Evolutionary conservation across 768 basidiomycete species (phyloP).

Genomic region (Boletellus emodensis): DNA sequence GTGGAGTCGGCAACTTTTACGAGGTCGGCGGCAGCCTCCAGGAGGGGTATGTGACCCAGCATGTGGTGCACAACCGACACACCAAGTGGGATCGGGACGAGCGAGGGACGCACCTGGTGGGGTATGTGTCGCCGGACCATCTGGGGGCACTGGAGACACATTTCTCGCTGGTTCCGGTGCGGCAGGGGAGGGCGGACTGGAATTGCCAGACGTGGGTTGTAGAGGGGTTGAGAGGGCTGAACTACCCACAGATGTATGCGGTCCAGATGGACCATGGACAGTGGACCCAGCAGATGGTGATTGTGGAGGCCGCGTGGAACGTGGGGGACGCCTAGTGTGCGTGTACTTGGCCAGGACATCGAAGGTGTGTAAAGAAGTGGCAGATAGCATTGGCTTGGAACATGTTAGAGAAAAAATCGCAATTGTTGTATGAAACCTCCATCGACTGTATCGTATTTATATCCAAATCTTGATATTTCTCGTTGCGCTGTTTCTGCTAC

Average conservation of each 20-base stretch:
- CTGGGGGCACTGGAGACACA: constrained; percentile 4
- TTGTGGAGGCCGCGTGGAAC: constrained; percentile 16
- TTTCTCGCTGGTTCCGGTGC: constrained; percentile 11
- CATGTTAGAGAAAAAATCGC: no score
- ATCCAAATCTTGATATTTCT: no score
- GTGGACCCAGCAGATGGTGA: constrained; percentile 12
- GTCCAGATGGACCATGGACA: constrained; percentile 13
- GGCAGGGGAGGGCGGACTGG: constrained; percentile 11
- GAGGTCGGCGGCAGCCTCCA: constrained; percentile 11
- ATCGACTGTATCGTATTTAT: no score
- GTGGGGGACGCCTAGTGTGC: constrained; percentile 11
- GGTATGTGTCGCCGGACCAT: constrained; percentile 2
- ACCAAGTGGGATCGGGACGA: constrained; percentile 11
- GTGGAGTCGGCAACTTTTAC: constrained; percentile 21
- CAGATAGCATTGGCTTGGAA: no score
- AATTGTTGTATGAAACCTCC: no score
- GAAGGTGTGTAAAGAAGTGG: no score
- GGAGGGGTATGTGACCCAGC: constrained; percentile 12
- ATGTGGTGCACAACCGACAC: constrained; percentile 16
- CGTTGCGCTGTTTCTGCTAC: no score
- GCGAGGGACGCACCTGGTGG: constrained; percentile 4
- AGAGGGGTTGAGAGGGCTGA: constrained; percentile 15
- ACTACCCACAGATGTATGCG: constrained; percentile 9
- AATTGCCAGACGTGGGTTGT: constrained; percentile 23
- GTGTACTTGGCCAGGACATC: no score